Evolutionary conservation across 2,329 filamentous ascomycete genomes (phyloP).

Genomic region (Septoria linicola): DNA sequence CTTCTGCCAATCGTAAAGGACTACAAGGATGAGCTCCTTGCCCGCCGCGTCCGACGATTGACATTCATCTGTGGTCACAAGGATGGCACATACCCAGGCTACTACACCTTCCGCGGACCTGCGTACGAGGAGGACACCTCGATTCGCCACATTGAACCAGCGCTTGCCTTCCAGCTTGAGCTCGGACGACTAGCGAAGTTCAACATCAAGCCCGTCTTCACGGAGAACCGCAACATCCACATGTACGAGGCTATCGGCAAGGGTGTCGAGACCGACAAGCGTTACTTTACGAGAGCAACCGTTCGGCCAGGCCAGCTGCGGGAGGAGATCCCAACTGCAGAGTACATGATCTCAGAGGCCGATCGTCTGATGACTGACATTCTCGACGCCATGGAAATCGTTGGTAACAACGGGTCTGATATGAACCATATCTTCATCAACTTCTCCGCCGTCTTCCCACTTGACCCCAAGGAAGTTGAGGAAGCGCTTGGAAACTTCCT

Average conservation of each 20-base stretch:
- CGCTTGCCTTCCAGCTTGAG: slow-evolving; percentile 97
- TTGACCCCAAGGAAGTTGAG: slow-evolving; percentile 85
- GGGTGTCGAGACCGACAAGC: slow-evolving; percentile 91
- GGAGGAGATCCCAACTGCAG: slow-evolving; percentile 96
- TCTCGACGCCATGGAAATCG: slow-evolving; percentile 94
- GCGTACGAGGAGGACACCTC: slow-evolving; percentile 85
- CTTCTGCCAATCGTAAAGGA: slow-evolving; percentile 74
- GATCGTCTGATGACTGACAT: slow-evolving; percentile 97
- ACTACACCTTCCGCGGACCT: slow-evolving; percentile 97
- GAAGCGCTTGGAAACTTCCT: slow-evolving; percentile 91
- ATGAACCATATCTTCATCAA: slow-evolving; percentile 99
- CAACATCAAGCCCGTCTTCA: slow-evolving; percentile 97
- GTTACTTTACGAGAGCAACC: slow-evolving; percentile 95
- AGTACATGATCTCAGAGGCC: slow-evolving; percentile 96
- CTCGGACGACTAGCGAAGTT: slow-evolving; percentile 92
- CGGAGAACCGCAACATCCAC: slow-evolving; percentile 98
- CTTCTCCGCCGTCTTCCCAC: slow-evolving; percentile 94
- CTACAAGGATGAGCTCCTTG: slow-evolving; percentile 78
- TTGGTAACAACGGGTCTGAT: slow-evolving; percentile 98
- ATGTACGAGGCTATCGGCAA: slow-evolving; percentile 97
- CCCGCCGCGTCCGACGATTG: slow-evolving; percentile 79
- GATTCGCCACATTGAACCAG: slow-evolving; percentile 95
- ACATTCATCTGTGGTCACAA: slow-evolving; percentile 96
- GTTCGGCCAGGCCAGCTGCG: slow-evolving; percentile 91
- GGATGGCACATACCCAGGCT: slow-evolving; percentile 91